Evolutionary conservation across 2,329 filamentous ascomycete species (phyloP), one percentile per base, ranked within the genome.

Genomic region (Venturia asperata): DNA sequence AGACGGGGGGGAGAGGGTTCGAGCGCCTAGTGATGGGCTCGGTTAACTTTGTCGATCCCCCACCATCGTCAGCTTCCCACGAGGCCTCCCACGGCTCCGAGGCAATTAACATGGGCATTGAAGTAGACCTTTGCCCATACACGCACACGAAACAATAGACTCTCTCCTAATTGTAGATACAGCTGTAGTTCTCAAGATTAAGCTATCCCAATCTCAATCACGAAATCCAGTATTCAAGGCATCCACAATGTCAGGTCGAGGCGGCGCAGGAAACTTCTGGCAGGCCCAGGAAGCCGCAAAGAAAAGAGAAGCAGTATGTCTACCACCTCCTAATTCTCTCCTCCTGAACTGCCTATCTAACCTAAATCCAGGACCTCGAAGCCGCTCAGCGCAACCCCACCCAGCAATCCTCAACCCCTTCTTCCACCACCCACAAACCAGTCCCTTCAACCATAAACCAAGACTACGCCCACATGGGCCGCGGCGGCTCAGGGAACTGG

Each of bases 401-500:
- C 37, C 27, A 39, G 3, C 27, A 43, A 27, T 34, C 61, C 42
- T 13, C 39, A 21, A n/a, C 5, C 62, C 21, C 13, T 1, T 19
- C 62, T 11, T 3, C 24, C 24, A 1, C 62, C n/a, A 52, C 41
- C 7, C 62, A 63, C 37, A 45, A 49, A 39, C 62, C 62, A 24
- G n/a, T 45, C 47, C 58, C 52, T 10, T 17, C 49, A 17, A 64
- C 24, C 34, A n/a, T 56, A 27, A 30, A 42, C 5, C 64, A 63
- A 45, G 61, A 66, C 34, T 66, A 66, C 56, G 64, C 64, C 37
- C 61, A 66, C 64, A 66, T 63, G 60, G 64, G 64, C 30, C 60
- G 64, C 15, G 64, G 64, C 61, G 64, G 64, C 30, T 63, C 64
- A 42, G 65, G 65, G 15, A 66, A 66, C 55, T 66, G 61, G 61